Percentiles rank a stretch among this genome's conserved stretches.
Conservation (phyloP, 1,284 basidiomycete species). For the Marasmius fiardii region DNA sequence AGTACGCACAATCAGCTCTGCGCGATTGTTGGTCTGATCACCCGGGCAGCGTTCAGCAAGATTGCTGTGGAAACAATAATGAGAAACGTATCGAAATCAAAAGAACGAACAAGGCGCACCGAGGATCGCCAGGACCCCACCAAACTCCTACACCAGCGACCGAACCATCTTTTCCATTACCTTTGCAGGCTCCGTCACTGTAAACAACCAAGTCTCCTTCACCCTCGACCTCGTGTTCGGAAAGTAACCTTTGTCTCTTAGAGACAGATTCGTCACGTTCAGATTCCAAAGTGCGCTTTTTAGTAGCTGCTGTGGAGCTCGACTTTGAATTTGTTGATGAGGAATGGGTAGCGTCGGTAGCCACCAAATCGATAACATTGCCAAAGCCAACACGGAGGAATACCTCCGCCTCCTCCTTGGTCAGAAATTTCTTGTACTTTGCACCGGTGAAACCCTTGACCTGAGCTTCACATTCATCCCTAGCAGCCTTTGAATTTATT, state of each 20-base stretch:
- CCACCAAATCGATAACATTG: background rate
- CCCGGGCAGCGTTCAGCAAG: constrained; percentile 79
- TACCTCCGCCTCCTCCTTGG: constrained; percentile 36
- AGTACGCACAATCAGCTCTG: constrained; percentile 70
- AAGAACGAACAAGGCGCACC: constrained; percentile 36
- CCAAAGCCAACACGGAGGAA: constrained; percentile 8
- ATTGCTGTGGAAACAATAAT: constrained; percentile 45
- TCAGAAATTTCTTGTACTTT: constrained; percentile 48
- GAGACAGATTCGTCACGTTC: no score
- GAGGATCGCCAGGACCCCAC: constrained; percentile 62
- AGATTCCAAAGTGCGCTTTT: no score
- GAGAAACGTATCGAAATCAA: background rate
- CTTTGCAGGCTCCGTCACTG: background rate
- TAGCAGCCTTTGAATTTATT: constrained; percentile 13
- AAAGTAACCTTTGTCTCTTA: no score
- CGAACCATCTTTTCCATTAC: background rate
- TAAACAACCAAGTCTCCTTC: background rate
- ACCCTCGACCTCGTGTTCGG: background rate
- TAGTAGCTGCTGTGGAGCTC: no score
- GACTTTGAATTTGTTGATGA: no score
- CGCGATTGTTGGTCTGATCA: constrained; percentile 84
- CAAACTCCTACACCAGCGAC: constrained; percentile 19
- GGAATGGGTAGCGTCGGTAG: background rate
- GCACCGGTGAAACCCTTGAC: constrained; percentile 45
- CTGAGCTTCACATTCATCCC: constrained; percentile 44